Evolutionary conservation across 164 flowering plant genomes (phyloP).

Genomic region (Magnolia sinica): DNA sequence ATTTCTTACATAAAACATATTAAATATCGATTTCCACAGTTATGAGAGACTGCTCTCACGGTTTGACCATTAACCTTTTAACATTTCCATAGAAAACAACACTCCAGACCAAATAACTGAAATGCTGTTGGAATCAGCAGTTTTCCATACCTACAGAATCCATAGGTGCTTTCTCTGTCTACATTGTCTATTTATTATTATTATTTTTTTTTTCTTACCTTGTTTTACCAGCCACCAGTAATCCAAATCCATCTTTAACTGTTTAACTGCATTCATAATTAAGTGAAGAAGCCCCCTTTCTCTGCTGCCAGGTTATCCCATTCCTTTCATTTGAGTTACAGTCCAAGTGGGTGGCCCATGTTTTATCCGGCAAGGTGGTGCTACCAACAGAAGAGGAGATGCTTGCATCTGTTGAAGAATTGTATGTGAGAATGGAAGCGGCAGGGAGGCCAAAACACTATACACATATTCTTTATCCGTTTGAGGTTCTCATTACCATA

Average conservation of each 20-base stretch:
- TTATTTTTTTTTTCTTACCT: background rate
- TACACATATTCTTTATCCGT: conserved; percentile 40
- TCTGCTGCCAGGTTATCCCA: conserved; percentile 45
- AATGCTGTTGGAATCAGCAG: too few relatives aligned
- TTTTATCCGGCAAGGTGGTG: conserved; percentile 55
- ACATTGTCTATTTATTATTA: too few relatives aligned
- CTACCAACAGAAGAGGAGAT: conserved; percentile 66
- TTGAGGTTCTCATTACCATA: conserved; percentile 37
- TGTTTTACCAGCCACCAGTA: background rate
- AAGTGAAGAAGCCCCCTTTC: background rate
- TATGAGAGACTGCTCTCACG: too few relatives aligned
- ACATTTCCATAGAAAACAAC: too few relatives aligned
- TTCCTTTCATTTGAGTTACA: conserved; percentile 65
- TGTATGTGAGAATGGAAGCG: conserved; percentile 48
- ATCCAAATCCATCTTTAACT: background rate
- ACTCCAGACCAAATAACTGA: too few relatives aligned
- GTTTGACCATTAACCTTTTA: too few relatives aligned
- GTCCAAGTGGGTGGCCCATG: conserved; percentile 80
- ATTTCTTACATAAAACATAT: too few relatives aligned
- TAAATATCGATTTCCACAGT: too few relatives aligned
- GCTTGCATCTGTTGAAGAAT: conserved; percentile 48
- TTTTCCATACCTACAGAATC: too few relatives aligned
- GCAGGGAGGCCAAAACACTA: conserved; percentile 55
- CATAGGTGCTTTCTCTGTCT: too few relatives aligned
- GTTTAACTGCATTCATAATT: background rate